Conservation (phyloP, 208 protist species). For the Leishmania martiniquensis region DNA sequence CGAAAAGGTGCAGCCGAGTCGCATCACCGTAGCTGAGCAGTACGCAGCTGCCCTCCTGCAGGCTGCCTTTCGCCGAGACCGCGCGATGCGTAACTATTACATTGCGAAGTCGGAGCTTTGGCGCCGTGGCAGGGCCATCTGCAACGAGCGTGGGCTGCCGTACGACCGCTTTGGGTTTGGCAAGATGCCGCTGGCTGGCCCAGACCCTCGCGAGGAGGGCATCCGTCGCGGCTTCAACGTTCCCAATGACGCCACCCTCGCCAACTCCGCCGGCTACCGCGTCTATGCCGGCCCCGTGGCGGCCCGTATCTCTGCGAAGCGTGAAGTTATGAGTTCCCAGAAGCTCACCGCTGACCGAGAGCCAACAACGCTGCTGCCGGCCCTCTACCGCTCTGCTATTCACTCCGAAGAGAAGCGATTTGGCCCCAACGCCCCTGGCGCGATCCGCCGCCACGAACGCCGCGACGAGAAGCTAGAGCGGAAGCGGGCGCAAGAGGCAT, state of each 20-base stretch:
- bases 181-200: conserved; percentile 37
- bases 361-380: conserved; percentile 51
- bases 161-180: conserved; percentile 78
- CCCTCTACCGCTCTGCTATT: conserved; percentile 80
- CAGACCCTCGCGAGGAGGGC: conserved; percentile 67
- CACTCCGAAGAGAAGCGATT: conserved; percentile 64
- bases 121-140: conserved; percentile 58
- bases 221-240: conserved; percentile 56
- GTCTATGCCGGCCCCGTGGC: conserved; percentile 35
- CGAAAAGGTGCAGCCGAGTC: conserved; percentile 17
- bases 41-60: conserved; percentile 86
- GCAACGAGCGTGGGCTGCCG: conserved; percentile 55
- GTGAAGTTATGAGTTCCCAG: conserved; percentile 16
- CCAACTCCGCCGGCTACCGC: conserved; percentile 14
- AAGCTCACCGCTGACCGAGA: conserved; percentile 16
- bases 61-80: conserved; percentile 83
- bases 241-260: conserved; percentile 29
- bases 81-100: conserved; percentile 60
- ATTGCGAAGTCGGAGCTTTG: conserved; percentile 56
- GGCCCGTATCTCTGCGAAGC: conserved; percentile 31
- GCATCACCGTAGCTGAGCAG: conserved; percentile 68
- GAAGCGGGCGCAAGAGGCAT: conserved; percentile 48
- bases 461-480: conserved; percentile 81
- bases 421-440: conserved; percentile 75
- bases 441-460: conserved; percentile 77